Conservation (phyloP, 202 grass and related monocot species). For the Schoenoplectus triqueter region DNA sequence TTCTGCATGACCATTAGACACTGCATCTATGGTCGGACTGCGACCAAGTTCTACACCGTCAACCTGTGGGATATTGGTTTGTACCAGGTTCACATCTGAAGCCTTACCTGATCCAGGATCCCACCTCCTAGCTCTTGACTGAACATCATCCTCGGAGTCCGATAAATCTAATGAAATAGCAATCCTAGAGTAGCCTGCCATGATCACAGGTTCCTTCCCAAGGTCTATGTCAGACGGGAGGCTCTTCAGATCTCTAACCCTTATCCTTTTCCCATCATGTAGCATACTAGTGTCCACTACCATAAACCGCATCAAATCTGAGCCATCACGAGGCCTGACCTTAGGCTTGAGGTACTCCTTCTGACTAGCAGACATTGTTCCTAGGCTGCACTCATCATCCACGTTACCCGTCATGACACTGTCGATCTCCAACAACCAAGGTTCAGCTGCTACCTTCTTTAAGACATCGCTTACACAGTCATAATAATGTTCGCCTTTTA, state of each 20-base stretch:
- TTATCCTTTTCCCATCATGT: conserved; percentile 60
- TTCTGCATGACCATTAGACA: conserved; percentile 28
- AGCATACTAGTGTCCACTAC: conserved; percentile 84
- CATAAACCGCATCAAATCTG: conserved; percentile 71
- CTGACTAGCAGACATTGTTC: conserved; percentile 45
- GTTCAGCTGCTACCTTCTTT: conserved; percentile 62
- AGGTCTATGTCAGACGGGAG: conserved; percentile 61
- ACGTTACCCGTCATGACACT: conserved; percentile 42
- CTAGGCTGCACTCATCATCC: conserved; percentile 46
- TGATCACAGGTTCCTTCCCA: conserved; percentile 41
- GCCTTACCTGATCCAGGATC: neutral
- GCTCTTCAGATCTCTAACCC: conserved; percentile 65
- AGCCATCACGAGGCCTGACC: conserved; percentile 18
- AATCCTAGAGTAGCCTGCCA: conserved; percentile 46
- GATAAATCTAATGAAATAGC: conserved; percentile 57
- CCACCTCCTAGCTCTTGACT: neutral
- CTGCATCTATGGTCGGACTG: neutral
- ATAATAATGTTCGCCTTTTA: conserved; percentile 84
- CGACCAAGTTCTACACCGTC: neutral
- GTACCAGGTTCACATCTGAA: conserved; percentile 23
- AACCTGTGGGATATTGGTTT: neutral
- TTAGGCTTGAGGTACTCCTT: conserved; percentile 29
- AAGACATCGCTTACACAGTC: conserved; percentile 87
- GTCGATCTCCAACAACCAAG: conserved; percentile 67
- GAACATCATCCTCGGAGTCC: conserved; percentile 42